Conservation (phyloP, 805 yeast species). For the Lachancea sp. region DNA sequence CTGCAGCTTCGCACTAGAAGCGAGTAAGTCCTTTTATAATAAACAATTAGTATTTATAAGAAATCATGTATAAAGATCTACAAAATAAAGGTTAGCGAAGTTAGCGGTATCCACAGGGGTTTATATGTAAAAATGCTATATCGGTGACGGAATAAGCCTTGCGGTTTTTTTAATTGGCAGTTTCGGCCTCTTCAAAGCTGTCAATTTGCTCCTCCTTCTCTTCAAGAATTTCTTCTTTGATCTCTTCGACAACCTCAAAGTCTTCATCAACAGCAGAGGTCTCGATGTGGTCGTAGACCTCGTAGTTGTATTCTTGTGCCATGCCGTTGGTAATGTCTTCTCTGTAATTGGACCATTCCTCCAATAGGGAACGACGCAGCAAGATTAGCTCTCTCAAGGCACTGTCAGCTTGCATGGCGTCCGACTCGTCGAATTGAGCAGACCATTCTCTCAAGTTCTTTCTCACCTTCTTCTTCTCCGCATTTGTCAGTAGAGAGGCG, state of each 20-base stretch:
- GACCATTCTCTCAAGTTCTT: conserved; percentile 84
- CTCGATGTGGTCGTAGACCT: conserved; percentile 37
- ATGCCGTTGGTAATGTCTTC: conserved; percentile 42
- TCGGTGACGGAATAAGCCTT: not conserved
- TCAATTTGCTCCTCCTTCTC: conserved; percentile 67
- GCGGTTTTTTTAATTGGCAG: not conserved
- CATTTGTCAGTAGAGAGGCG: conserved; percentile 60
- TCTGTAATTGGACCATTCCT: conserved; percentile 85
- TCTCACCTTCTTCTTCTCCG: conserved; percentile 82
- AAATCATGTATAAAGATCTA: not conserved
- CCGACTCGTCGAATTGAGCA: conserved; percentile 89
- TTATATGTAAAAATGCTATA: not conserved
- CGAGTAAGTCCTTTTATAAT: conserved; percentile 28
- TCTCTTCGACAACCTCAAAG: conserved; percentile 66
- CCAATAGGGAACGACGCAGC: conserved; percentile 71
- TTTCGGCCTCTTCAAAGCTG: conserved; percentile 7
- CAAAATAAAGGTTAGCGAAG: not conserved
- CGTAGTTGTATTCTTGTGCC: conserved; percentile 24
- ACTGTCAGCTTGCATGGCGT: conserved; percentile 91
- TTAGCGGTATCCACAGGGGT: too few relatives aligned
- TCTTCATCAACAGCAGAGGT: conserved; percentile 41
- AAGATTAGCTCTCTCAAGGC: conserved; percentile 85
- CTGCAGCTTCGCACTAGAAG: conserved; percentile 72
- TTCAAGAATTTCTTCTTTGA: conserved; percentile 66
- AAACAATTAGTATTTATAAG: too few relatives aligned